Evolutionary conservation across 495 filamentous ascomycete species (phyloP).

Genomic region (Talaromyces nanjingensis): DNA sequence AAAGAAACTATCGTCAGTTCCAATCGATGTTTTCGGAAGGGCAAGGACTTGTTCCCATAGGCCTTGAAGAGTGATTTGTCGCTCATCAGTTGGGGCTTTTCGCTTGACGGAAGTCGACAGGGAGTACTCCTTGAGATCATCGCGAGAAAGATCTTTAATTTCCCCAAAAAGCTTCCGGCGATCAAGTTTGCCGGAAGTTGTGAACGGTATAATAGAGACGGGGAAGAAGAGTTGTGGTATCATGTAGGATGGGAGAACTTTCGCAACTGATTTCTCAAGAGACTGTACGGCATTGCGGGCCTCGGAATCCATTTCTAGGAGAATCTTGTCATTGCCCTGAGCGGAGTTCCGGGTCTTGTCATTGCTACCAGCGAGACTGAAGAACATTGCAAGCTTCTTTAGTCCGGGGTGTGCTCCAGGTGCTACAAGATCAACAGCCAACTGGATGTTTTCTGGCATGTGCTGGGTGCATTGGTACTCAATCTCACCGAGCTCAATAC

Average conservation of each 20-base stretch:
- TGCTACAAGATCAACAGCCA: slow-evolving; percentile 36
- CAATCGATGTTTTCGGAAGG: slow-evolving; percentile 32
- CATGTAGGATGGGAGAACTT: slow-evolving; percentile 48
- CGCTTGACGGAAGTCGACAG: slow-evolving; percentile 25
- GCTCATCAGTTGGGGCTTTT: slow-evolving; percentile 18
- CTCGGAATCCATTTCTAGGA: slow-evolving; percentile 26
- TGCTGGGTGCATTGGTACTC: slow-evolving; percentile 44
- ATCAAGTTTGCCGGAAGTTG: slow-evolving; percentile 55
- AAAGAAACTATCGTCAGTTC: slow-evolving; percentile 44
- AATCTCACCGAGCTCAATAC: slow-evolving; percentile 60
- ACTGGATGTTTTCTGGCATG: slow-evolving; percentile 27
- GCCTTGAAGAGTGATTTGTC: slow-evolving; percentile 24
- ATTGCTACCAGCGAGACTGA: slow-evolving; percentile 23
- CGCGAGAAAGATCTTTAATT: slow-evolving; percentile 32
- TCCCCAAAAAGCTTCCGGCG: slow-evolving; percentile 45
- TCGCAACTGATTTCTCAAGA: slow-evolving; percentile 26
- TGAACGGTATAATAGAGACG: slow-evolving; percentile 45
- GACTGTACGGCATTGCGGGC: slow-evolving; percentile 25
- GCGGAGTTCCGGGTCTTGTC: slow-evolving; percentile 10
- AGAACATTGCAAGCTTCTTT: slow-evolving; percentile 37
- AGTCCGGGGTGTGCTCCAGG: slow-evolving; percentile 27
- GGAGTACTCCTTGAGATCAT: slow-evolving; percentile 32
- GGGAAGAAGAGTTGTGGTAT: slow-evolving; percentile 57
- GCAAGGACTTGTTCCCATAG: slow-evolving; percentile 34
- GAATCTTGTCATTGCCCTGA: slow-evolving; percentile 12